These are phyloP conservation scores for Globisporangium megalacanthum DNA, from an alignment of 352 stramenopile species.

Conservation along the genomic window DNA sequence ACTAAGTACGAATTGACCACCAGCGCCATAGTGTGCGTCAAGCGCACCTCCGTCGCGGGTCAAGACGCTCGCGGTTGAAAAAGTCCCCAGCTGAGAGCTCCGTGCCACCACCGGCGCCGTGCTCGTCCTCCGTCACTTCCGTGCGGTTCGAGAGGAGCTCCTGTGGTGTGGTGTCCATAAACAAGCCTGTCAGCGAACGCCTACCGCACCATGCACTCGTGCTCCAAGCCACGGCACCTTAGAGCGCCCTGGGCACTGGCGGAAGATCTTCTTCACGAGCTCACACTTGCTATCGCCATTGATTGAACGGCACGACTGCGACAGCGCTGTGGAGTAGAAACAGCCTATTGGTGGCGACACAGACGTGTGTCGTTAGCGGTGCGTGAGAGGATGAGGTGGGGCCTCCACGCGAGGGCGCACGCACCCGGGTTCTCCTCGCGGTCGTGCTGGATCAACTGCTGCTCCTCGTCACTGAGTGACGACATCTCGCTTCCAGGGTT, in stretches of 20 bases:
- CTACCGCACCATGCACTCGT: neutral
- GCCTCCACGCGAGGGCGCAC: neutral
- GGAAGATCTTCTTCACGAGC: slow-evolving; percentile 83
- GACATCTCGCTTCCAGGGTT: slow-evolving; percentile 30
- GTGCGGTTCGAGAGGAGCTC: slow-evolving; percentile 76
- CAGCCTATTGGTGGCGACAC: slow-evolving; percentile 26
- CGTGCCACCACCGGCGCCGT: slow-evolving; percentile 16
- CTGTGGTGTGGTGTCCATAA: slow-evolving; percentile 9
- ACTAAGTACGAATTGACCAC: no score
- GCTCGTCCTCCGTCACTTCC: slow-evolving; percentile 71
- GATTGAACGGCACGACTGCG: slow-evolving; percentile 68
- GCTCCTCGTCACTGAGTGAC: slow-evolving; percentile 63
- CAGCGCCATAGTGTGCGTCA: neutral
- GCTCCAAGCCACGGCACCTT: slow-evolving; percentile 23
- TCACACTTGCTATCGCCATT: slow-evolving; percentile 86
- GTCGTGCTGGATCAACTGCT: slow-evolving; percentile 68
- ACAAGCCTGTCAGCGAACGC: neutral
- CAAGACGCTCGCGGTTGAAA: slow-evolving; percentile 68
- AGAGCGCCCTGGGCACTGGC: slow-evolving; percentile 60
- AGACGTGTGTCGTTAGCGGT: no score
- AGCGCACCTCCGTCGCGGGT: slow-evolving; percentile 37
- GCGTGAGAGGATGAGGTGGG: neutral
- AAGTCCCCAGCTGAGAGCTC: slow-evolving; percentile 50
- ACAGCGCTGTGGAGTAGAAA: slow-evolving; percentile 78
- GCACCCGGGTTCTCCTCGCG: slow-evolving; percentile 56